These are phyloP conservation scores for grape (Vitis vinifera) DNA, from an alignment of 164 flowering plant species.

Conservation along the genomic window DNA sequence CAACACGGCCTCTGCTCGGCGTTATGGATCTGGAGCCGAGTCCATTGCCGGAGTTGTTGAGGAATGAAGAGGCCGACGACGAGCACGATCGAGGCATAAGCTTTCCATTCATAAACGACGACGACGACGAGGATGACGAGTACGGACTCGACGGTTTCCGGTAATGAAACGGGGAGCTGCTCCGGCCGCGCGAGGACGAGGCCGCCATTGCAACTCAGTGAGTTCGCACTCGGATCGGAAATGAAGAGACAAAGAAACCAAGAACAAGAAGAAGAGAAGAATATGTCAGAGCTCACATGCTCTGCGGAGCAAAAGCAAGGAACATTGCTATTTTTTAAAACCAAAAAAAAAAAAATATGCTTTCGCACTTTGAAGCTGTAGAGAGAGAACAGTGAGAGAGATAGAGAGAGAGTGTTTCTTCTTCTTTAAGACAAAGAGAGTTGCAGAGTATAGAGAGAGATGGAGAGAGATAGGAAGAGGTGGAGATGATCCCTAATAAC, in stretches of 20 bases:
- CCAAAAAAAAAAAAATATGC: too few relatives aligned
- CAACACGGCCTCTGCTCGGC: conserved; percentile 44
- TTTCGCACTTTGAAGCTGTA: conserved; percentile 1
- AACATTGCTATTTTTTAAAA: conserved; percentile 15
- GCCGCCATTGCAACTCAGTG: conserved; percentile 46
- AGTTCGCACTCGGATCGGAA: conserved; percentile 10
- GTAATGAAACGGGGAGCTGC: conserved; percentile 84
- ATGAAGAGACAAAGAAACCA: background rate
- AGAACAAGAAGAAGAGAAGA: conserved; percentile 21
- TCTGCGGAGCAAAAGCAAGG: conserved; percentile 32
- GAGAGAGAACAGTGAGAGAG: conserved; percentile 11
- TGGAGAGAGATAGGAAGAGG: conserved; percentile 13
- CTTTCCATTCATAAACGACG: conserved; percentile 51
- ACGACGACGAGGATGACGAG: conserved; percentile 72
- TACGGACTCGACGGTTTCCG: conserved; percentile 63
- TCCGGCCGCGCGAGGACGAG: conserved; percentile 73
- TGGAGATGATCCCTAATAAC: background rate
- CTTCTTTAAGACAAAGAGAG: conserved; percentile 49
- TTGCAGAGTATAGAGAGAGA: conserved; percentile 24
- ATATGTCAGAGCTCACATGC: conserved; percentile 73
- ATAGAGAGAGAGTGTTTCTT: conserved; percentile 30
- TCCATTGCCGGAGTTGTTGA: conserved; percentile 40
- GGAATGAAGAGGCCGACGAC: conserved; percentile 54
- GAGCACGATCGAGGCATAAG: conserved; percentile 74
- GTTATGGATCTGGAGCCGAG: conserved; percentile 61